Base-by-base conservation (phyloP, 2,329 filamentous ascomycete species). In the Septoria petroselini region DNA sequence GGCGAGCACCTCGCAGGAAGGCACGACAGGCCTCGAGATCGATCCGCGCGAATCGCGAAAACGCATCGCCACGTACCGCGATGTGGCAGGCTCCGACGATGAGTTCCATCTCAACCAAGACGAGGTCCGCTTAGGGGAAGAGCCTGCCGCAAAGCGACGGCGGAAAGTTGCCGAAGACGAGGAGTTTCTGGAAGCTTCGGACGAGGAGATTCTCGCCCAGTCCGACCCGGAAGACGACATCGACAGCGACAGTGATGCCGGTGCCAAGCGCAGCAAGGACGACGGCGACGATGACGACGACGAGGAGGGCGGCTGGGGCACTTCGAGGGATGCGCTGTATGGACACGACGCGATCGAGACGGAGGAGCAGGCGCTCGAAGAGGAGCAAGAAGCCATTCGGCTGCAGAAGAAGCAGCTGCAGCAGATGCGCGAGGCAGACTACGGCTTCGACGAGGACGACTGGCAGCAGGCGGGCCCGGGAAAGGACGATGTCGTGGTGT, bases 51-150 rank as follows among this genome's bases (percentile, higher is more conserved):
- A 60, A 4, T 62, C 84, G 29, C 81, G 82, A 44, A 77, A 90
- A 55, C 63, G 66, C 15, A 72, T 78, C 48, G 70, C 66, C 49
- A 84, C 81, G 2, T 91, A 80, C 69, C 84, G 91, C 69, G 89
- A 95, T 70, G 85, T 98, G 61, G 88, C 91, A 58, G 85, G 96
- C 68, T 94, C 90, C 1, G 89, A 95, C 68, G 93, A 98, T 69
- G 89, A 95, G 67, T 95, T 95, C 68, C 88, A 91, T 63, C 76
- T 91, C 52, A 85, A 91, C 57, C 82, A 86, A 58, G 93, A 98
- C 70, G 85, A 88, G 65, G 83, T 98, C 55, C 71, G 91, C 63
- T 78, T 98, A 30, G 88, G 95, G 23, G 89, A 95, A 59, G 85
- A 79, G 27, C 88, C 85, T 11, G 80, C 82, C 31, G 83, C 83